These are phyloP conservation scores for Candida qinlingensis DNA, from an alignment of 805 yeast species.

Conservation along the genomic window DNA sequence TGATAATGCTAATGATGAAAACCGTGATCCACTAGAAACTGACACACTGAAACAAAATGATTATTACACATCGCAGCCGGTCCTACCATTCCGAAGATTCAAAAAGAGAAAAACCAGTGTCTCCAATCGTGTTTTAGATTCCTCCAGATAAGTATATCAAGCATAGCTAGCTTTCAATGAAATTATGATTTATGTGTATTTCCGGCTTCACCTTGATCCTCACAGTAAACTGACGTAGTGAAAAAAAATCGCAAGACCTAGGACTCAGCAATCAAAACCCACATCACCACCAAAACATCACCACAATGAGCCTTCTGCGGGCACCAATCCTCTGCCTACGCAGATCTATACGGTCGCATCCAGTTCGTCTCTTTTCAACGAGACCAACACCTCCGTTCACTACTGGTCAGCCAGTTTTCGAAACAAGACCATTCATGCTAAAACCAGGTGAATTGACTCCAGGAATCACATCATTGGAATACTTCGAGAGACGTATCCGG, in stretches of 20 bases:
- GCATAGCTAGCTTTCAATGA: too few species aligned
- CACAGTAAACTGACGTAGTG: too few species aligned
- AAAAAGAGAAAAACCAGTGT: slow-evolving; percentile 12
- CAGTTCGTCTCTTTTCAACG: not conserved
- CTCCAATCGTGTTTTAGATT: slow-evolving; percentile 1
- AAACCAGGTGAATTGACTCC: slow-evolving; percentile 79
- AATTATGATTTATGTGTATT: too few species aligned
- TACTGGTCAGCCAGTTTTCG: slow-evolving; percentile 83
- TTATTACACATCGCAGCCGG: slow-evolving; percentile 15
- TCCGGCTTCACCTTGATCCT: too few species aligned
- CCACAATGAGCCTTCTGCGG: not conserved
- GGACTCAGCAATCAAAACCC: not conserved
- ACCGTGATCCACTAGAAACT: not conserved
- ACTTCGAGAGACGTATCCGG: slow-evolving; percentile 61
- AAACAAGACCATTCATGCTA: slow-evolving; percentile 75
- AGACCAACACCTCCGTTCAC: slow-evolving; percentile 28
- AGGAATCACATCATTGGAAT: slow-evolving; percentile 81
- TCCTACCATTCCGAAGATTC: slow-evolving; percentile 8
- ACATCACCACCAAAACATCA: not conserved
- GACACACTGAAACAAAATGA: not conserved
- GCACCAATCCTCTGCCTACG: not conserved
- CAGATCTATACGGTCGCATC: not conserved
- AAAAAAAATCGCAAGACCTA: too few species aligned
- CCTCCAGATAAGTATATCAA: not conserved
- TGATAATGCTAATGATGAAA: not conserved